Percentiles rank a stretch among this genome's conserved stretches.
Conservation (phyloP, 148 eudicot species). For the Amaranthus cruentus region DNA sequence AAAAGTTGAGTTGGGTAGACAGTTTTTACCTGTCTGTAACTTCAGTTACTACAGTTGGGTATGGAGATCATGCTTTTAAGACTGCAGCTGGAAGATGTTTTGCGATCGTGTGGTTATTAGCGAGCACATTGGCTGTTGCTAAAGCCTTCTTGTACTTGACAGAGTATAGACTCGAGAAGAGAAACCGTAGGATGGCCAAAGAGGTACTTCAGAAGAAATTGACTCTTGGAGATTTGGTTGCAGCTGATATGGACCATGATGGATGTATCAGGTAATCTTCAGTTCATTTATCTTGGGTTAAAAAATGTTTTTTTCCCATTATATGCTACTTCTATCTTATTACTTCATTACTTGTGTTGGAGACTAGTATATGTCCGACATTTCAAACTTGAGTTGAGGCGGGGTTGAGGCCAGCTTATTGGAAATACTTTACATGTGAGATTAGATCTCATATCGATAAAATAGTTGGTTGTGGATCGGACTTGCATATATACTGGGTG, state of each 20-base stretch:
- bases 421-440: too few species aligned
- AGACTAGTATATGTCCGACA: too few species aligned
- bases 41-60: constrained; percentile 71
- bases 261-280: constrained; percentile 57
- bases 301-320: too few species aligned
- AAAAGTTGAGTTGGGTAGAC: constrained; percentile 47
- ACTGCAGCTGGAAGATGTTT: constrained; percentile 52
- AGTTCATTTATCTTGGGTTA: not conserved
- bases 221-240: constrained; percentile 53
- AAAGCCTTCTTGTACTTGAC: constrained; percentile 57
- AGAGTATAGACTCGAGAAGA: constrained; percentile 58
- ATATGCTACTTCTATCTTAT: too few species aligned
- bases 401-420: too few species aligned
- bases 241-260: constrained; percentile 64
- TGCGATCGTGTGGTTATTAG: constrained; percentile 56
- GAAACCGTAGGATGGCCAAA: constrained; percentile 46
- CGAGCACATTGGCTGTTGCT: constrained; percentile 64
- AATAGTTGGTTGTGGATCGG: too few species aligned
- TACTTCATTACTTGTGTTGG: too few species aligned
- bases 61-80: constrained; percentile 54
- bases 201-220: constrained; percentile 53
- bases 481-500: too few species aligned
- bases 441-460: too few species aligned
- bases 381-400: too few species aligned
- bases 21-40: constrained; percentile 64